Evolutionary conservation across 2,329 filamentous ascomycete genomes (phyloP).

Genomic region (Monilinia aucupariae): DNA sequence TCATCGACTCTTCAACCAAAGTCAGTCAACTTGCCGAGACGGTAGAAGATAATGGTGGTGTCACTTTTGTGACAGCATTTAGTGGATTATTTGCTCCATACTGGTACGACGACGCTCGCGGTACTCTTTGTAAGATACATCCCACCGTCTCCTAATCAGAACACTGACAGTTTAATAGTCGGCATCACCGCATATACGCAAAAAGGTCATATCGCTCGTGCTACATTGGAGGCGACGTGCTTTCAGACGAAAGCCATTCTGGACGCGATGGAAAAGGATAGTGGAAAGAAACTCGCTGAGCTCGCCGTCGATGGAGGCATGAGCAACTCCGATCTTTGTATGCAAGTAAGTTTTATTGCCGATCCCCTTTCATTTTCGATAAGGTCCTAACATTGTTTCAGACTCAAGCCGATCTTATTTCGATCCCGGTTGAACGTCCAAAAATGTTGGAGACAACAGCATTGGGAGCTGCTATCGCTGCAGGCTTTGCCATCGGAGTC

Average conservation of each 20-base stretch:
- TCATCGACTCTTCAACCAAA: slow-evolving; percentile 56
- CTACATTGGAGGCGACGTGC: slow-evolving; percentile 67
- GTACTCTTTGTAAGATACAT: slow-evolving; percentile 55
- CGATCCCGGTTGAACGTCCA: slow-evolving; percentile 71
- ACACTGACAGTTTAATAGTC: slow-evolving; percentile 37
- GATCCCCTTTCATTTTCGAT: neutral
- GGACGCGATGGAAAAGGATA: slow-evolving; percentile 67
- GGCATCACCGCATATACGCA: slow-evolving; percentile 66
- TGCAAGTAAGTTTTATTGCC: slow-evolving; percentile 49
- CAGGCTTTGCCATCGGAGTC: slow-evolving; percentile 68
- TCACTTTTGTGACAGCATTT: slow-evolving; percentile 67
- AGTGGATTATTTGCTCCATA: slow-evolving; percentile 69
- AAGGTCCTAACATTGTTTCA: slow-evolving; percentile 31
- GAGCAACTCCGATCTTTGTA: slow-evolving; percentile 66
- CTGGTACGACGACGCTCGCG: slow-evolving; percentile 70
- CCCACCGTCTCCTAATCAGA: neutral
- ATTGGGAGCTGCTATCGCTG: slow-evolving; percentile 74
- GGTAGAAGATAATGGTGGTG: slow-evolving; percentile 62
- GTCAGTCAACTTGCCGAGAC: slow-evolving; percentile 59
- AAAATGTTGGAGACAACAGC: slow-evolving; percentile 81
- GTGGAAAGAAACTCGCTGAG: slow-evolving; percentile 56
- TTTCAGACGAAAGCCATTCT: slow-evolving; percentile 71
- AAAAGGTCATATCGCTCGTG: slow-evolving; percentile 64
- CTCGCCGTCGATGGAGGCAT: slow-evolving; percentile 68
- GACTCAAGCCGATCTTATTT: slow-evolving; percentile 75